Base-by-base conservation (phyloP, 768 basidiomycete genomes). In the Leccinum imitatum region DNA sequence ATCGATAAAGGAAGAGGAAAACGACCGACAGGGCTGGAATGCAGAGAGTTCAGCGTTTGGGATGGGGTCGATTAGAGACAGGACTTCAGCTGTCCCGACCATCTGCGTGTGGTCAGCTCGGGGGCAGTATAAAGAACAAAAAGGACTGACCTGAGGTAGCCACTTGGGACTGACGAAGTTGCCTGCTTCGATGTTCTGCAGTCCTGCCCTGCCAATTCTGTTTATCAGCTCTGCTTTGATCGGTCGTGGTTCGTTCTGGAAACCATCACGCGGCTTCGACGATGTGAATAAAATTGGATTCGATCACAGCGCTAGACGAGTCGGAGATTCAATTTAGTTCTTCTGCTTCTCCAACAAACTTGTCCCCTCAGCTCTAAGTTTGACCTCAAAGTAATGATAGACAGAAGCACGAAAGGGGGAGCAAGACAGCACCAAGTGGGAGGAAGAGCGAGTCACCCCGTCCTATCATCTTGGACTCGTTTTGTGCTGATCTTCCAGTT, bases 131-230 rank as follows among this genome's bases (percentile, higher is more conserved):
- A n/a, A n/a, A n/a, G n/a, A n/a, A n/a, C n/a, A n/a, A n/a, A n/a
- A n/a, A n/a, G n/a, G n/a, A n/a, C n/a, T n/a, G n/a, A 68, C 93
- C 84, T 95, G 94, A 0, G 93, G 94, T 23, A 95, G 89, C 90
- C 92, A 93, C 75, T 94, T 94, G 0, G 90, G 90, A 72, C 91
- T 91, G 59, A 95, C 94, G 69, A 95, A 94, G 70, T 91, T 93
- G 7, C 93, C 93, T 1, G 85, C 84, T 73, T 95, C 93, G 64
- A 95, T 87, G 58, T 78, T 84, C 61, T 78, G 77, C 66, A 86
- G 69, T 0, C 92, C 94, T 11, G 91, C 87, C 17, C 71, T 71
- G 3, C 82, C 84, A 11, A 98, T 84, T 14, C 87, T 77, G 61
- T 91, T 83, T 58, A 98, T 85, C 55, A 98, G 82, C 63, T 90